Percentiles rank a stretch among this genome's conserved stretches.
Evolutionary conservation across 2,329 filamentous ascomycete species (phyloP).

Genomic region (Apiospora saccharicola): DNA sequence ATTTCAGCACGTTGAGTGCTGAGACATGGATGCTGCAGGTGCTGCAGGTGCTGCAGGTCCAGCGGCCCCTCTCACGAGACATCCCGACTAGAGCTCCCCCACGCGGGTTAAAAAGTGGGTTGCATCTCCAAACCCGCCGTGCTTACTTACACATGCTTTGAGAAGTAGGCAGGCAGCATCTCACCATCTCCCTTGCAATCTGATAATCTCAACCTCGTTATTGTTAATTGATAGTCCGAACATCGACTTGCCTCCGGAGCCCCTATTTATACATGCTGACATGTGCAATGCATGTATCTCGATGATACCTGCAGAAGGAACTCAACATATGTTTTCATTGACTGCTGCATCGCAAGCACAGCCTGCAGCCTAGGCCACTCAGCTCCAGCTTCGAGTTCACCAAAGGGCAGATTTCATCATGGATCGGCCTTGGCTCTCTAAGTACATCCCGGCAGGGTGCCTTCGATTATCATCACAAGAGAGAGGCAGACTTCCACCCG

Average conservation of each 20-base stretch:
- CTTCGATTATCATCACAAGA: conserved; percentile 41
- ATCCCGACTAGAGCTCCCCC: neutral
- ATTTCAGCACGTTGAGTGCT: neutral
- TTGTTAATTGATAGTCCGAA: neutral
- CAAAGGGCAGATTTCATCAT: neutral
- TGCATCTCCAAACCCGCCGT: neutral
- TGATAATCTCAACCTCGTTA: neutral
- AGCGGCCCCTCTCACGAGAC: neutral
- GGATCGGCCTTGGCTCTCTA: conserved; percentile 29
- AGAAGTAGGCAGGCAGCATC: neutral
- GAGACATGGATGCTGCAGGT: neutral
- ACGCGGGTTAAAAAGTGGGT: conserved; percentile 5
- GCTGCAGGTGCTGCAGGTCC: neutral
- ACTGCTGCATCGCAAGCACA: neutral
- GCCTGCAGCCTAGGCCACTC: neutral
- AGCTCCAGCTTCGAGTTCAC: neutral
- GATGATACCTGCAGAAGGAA: neutral
- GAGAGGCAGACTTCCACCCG: conserved; percentile 23
- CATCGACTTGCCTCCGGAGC: neutral
- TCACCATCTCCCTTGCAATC: neutral
- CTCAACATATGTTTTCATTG: neutral
- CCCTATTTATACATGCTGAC: too few species aligned
- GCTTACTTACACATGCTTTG: neutral
- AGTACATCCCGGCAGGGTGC: conserved; percentile 52
- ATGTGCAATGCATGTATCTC: neutral